These are phyloP conservation scores for Suhomyces canberraensis DNA, from an alignment of 805 yeast genomes.

Conservation along the genomic window DNA sequence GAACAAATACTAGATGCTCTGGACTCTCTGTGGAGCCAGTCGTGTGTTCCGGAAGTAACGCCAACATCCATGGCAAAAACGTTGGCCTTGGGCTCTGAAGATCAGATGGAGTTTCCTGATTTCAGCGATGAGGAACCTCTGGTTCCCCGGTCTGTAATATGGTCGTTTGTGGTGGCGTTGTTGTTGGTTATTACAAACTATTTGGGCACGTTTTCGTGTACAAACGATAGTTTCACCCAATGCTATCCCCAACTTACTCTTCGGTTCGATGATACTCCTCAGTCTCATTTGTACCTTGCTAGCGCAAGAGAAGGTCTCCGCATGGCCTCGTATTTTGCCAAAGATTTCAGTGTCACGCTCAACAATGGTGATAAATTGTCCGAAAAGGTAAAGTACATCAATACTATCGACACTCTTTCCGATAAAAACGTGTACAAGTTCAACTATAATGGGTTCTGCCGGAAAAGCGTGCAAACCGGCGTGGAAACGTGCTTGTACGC, in stretches of 20 bases:
- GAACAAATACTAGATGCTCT: too few relatives aligned
- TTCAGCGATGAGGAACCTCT: too few relatives aligned
- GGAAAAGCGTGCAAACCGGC: constrained; percentile 23
- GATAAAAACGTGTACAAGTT: constrained; percentile 40
- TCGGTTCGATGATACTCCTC: constrained; percentile 34
- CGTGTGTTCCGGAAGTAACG: not conserved
- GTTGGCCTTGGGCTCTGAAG: not conserved
- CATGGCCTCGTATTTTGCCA: constrained; percentile 43
- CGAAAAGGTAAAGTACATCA: constrained; percentile 4
- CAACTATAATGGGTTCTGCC: constrained; percentile 50
- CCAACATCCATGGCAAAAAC: not conserved
- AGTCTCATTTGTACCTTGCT: constrained; percentile 29
- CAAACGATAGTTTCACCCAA: constrained; percentile 11
- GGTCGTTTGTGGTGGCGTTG: constrained; percentile 10
- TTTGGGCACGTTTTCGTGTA: constrained; percentile 28
- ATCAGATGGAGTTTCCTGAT: not conserved
- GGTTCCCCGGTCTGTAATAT: too few relatives aligned
- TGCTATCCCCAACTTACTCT: constrained; percentile 46
- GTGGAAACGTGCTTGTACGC: constrained; percentile 26
- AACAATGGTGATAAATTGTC: constrained; percentile 3
- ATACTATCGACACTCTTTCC: constrained; percentile 45
- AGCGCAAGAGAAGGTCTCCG: constrained; percentile 41
- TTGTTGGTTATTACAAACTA: constrained; percentile 16
- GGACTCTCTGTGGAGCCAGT: too few relatives aligned
- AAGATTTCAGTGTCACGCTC: constrained; percentile 29